Percentiles rank a stretch among this genome's conserved stretches.
phyloP scores from a whole-genome alignment of 2,329 filamentous ascomycete genomes.

The Paracoccidioides brasiliensis region DNA sequence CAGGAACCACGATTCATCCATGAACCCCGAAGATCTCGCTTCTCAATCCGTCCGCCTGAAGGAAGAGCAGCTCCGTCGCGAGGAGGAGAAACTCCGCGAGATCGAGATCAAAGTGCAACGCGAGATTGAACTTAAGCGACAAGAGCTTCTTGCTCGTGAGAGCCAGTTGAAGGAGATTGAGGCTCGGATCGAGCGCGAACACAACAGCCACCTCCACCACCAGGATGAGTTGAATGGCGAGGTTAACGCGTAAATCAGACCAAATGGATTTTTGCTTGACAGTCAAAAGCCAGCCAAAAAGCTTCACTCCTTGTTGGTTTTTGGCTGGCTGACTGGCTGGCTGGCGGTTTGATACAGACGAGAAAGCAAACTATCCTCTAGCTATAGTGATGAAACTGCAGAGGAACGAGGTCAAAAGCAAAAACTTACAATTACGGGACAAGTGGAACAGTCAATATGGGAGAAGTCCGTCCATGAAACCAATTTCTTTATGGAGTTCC shows the following conservation, averaged over 20 bases:
- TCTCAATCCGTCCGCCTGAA: constrained; percentile 96
- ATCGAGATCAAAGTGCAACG: constrained; percentile 99
- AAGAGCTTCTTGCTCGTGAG: constrained; percentile 92
- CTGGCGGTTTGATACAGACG: constrained; percentile 3
- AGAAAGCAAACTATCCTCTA: background rate
- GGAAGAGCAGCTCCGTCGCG: constrained; percentile 96
- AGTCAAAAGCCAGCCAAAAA: background rate
- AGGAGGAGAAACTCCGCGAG: constrained; percentile 99
- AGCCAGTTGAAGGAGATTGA: constrained; percentile 98
- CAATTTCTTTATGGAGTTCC: background rate
- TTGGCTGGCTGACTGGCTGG: background rate
- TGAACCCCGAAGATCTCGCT: constrained; percentile 72
- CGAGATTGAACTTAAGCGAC: constrained; percentile 99
- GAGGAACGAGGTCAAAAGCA: background rate
- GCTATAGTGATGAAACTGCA: background rate
- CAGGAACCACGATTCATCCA: constrained; percentile 11
- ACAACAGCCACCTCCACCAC: constrained; percentile 33
- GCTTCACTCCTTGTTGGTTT: background rate
- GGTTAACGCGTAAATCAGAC: constrained; percentile 12
- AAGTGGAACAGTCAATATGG: background rate
- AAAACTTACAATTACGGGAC: background rate
- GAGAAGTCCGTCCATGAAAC: background rate
- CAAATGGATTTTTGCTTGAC: constrained; percentile 16
- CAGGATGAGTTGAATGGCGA: constrained; percentile 19
- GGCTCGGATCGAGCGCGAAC: constrained; percentile 87